Evolutionary conservation across 169 alveolate genomes (phyloP), one percentile per base, ranked within the genome.

Genomic region (Eimeria sp.): DNA sequence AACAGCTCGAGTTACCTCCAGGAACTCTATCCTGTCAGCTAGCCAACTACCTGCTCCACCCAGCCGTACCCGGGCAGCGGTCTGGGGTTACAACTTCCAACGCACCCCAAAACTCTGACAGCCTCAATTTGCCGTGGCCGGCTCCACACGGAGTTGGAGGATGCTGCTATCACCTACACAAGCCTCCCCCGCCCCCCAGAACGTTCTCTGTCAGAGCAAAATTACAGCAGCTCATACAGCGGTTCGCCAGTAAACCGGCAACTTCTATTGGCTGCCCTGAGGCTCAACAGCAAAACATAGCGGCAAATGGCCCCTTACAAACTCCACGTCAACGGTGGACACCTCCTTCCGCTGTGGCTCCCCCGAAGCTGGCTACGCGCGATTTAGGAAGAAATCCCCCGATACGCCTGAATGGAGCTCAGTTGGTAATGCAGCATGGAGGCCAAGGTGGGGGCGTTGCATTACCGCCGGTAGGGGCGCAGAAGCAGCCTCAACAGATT

Each of bases 51-150:
- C 23, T 87, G 83, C 94, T 87, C 25, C 94, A 87, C 52, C 94
- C 94, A 27, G 94, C 94, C 30, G 94, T 66, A 33, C 43, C 94
- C 14, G 94, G 85, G 80, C 96, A 82, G 78, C 96, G 96, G 0
- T 94, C 96, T n/a, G 96, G 96, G 66, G 83, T 94, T 40, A 94
- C 93, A 3, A 94, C 96, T 37, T 89, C 94, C 23, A 94, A 94
- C 80, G 96, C 96, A 30, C 96, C 96, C 23, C 96, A 94, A 76
- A 94, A 94, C 89, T 94, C 90, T 83, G 96, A 94, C 54, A 76
- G 94, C n/a, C 68, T 94, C n/a, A 68, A 82, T 74, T 40, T 89
- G 56, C 89, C 94, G 0, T 89, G 94, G 89, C 72, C 95, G 6
- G 64, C 66, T 16, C 64, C 95, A 0, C 89, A 89, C 68, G 85